Conservation (phyloP, 1,139 yeast species). For the Candida sanyaensis region DNA sequence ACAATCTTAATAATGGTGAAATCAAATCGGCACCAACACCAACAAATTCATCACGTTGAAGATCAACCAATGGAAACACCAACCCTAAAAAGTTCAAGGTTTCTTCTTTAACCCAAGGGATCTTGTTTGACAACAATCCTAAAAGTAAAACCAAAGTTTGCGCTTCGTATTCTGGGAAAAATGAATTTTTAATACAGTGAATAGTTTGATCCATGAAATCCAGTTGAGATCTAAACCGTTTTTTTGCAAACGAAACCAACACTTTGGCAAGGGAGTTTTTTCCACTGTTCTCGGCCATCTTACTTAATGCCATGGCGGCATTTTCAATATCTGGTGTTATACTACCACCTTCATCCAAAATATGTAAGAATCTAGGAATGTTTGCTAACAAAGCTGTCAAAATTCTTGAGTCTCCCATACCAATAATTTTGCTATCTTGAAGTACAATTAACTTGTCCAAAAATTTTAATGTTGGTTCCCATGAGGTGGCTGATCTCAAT, state of each 20-base stretch:
- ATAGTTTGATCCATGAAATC: constrained; percentile 86
- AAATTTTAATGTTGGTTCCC: constrained; percentile 74
- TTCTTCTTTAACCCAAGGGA: constrained; percentile 77
- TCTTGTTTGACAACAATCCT: constrained; percentile 76
- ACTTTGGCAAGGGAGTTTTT: constrained; percentile 70
- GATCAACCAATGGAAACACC: constrained; percentile 75
- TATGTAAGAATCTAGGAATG: constrained; percentile 81
- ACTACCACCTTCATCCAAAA: constrained; percentile 57
- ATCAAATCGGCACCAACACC: constrained; percentile 96
- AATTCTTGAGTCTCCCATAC: constrained; percentile 68
- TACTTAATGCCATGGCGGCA: constrained; percentile 61
- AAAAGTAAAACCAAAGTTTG: constrained; percentile 72
- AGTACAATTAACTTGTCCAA: constrained; percentile 70
- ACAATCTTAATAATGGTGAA: constrained; percentile 79
- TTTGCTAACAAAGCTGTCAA: constrained; percentile 75
- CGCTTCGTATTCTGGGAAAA: constrained; percentile 77
- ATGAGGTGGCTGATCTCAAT: constrained; percentile 74
- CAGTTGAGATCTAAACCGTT: constrained; percentile 80
- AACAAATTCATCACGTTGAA: constrained; percentile 74
- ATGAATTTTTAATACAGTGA: constrained; percentile 62
- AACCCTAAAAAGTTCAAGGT: constrained; percentile 74
- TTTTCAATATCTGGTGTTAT: constrained; percentile 52
- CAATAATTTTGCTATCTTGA: constrained; percentile 76
- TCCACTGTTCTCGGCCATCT: constrained; percentile 59
- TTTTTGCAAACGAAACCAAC: constrained; percentile 72